Conservation (phyloP, 2,329 filamentous ascomycete genomes). For the Ilyonectria mors-panacis region DNA sequence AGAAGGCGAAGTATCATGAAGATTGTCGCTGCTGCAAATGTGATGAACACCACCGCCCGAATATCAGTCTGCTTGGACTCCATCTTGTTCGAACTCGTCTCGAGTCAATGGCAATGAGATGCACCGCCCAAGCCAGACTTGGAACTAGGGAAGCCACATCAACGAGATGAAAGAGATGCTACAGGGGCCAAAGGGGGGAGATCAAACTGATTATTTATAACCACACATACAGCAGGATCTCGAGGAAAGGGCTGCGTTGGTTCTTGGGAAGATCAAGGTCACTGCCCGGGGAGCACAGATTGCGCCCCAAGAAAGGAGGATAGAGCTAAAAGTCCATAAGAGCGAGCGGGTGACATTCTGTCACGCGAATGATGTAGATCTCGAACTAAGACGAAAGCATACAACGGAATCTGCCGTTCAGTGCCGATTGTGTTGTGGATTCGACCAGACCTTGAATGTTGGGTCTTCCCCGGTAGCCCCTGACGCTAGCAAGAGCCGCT, state of each 20-base stretch:
- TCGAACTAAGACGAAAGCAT: background rate
- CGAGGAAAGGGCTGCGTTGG: background rate
- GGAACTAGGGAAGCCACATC: background rate
- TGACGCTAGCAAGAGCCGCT: background rate
- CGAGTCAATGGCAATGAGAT: background rate
- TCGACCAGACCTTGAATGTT: too few relatives aligned
- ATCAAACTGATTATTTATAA: background rate
- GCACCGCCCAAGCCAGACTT: background rate
- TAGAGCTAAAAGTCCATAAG: background rate
- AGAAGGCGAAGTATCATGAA: conserved; percentile 30
- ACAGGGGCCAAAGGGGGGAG: background rate
- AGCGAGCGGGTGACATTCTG: background rate
- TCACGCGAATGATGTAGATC: background rate
- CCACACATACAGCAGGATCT: background rate
- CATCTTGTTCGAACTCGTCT: conserved; percentile 1
- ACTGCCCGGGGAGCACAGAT: background rate
- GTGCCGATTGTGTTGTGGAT: too few relatives aligned
- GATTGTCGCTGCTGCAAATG: conserved; percentile 33
- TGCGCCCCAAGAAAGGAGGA: background rate
- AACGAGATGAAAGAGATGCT: background rate
- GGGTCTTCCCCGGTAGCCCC: background rate
- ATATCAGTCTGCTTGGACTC: conserved; percentile 38
- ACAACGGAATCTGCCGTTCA: too few relatives aligned
- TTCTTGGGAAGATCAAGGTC: background rate
- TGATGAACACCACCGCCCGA: conserved; percentile 35